Evolutionary conservation across 2,329 filamentous ascomycete species (phyloP).

Genomic region (Ampelomyces quisqualis): DNA sequence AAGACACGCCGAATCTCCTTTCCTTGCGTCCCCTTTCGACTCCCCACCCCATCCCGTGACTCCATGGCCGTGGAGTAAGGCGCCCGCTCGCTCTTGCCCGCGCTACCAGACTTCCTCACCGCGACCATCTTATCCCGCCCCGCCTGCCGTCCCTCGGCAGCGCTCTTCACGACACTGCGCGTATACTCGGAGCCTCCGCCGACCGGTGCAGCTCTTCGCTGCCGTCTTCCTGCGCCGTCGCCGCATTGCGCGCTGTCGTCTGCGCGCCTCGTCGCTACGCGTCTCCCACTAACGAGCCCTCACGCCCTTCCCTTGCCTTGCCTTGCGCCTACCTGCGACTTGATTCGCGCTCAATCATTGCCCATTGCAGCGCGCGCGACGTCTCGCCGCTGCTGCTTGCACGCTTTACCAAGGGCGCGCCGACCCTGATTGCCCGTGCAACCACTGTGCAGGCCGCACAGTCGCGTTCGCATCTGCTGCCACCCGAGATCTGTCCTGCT

Average conservation of each 20-base stretch:
- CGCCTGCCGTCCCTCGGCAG: constrained; percentile 5
- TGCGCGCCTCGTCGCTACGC: constrained; percentile 23
- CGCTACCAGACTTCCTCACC: constrained; percentile 17
- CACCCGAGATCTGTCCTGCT: constrained; percentile 22
- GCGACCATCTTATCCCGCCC: constrained; percentile 18
- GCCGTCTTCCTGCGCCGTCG: constrained; percentile 9
- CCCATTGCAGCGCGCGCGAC: constrained; percentile 22
- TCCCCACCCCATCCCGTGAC: constrained; percentile 11
- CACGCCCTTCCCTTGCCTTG: constrained; percentile 21
- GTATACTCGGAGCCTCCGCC: too few relatives aligned
- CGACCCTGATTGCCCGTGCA: constrained; percentile 34
- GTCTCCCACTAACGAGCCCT: constrained; percentile 19
- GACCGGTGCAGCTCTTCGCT: constrained; percentile 8
- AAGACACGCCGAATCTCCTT: constrained; percentile 15
- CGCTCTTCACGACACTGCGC: constrained; percentile 11
- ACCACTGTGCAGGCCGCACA: constrained; percentile 35
- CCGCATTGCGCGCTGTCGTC: constrained; percentile 11
- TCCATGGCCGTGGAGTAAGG: constrained; percentile 21
- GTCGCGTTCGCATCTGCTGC: constrained; percentile 40
- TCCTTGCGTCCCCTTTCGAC: constrained; percentile 23
- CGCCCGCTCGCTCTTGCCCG: constrained; percentile 23
- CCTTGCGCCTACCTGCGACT: constrained; percentile 19
- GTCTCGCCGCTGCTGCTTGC: constrained; percentile 20
- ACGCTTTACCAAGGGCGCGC: constrained; percentile 21
- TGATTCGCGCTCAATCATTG: constrained; percentile 8